A percentile compares a stretch with the other conserved stretches of the same genome.
Evolutionary conservation across 2,329 filamentous ascomycete species (phyloP).

Genomic region (Didymella segeticola): DNA sequence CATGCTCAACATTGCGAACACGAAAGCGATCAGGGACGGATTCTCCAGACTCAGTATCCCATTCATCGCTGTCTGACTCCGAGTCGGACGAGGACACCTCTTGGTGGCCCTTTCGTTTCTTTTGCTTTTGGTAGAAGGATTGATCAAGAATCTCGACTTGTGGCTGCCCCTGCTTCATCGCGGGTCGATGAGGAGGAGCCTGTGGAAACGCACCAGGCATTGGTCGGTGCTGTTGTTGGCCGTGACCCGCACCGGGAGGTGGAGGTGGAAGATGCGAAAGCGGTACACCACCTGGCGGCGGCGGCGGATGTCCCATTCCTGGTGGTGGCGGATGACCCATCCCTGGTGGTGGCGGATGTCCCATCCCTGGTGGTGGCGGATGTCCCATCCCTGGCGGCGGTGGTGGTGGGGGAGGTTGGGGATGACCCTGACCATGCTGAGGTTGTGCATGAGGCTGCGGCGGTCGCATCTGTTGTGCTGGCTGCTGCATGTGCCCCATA

Average conservation of each 20-base stretch:
- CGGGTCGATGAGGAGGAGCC: neutral
- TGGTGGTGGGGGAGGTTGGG: slow-evolving; percentile 7
- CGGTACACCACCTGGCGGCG: neutral
- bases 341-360: slow-evolving; percentile 5
- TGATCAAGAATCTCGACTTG: slow-evolving; percentile 8
- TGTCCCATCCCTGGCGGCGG: no score
- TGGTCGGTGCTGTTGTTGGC: slow-evolving; percentile 6
- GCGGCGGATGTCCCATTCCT: neutral
- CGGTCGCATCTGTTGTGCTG: neutral
- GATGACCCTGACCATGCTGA: neutral
- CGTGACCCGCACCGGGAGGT: slow-evolving; percentile 1
- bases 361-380: neutral
- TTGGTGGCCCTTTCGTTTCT: slow-evolving; percentile 19
- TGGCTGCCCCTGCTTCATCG: slow-evolving; percentile 15
- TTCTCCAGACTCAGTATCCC: slow-evolving; percentile 26
- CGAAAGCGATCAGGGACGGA: slow-evolving; percentile 23
- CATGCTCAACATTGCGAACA: slow-evolving; percentile 28
- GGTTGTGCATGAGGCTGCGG: slow-evolving; percentile 5
- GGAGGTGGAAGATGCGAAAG: slow-evolving; percentile 6
- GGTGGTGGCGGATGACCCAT: no score
- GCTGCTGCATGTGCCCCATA: slow-evolving; percentile 3
- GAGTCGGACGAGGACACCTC: slow-evolving; percentile 21
- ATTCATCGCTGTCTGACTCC: slow-evolving; percentile 24
- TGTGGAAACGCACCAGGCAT: slow-evolving; percentile 31
- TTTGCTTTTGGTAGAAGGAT: slow-evolving; percentile 22